Base-by-base conservation (phyloP, 2,329 filamentous ascomycete genomes). In the Phymatotrichopsis omnivora region DNA sequence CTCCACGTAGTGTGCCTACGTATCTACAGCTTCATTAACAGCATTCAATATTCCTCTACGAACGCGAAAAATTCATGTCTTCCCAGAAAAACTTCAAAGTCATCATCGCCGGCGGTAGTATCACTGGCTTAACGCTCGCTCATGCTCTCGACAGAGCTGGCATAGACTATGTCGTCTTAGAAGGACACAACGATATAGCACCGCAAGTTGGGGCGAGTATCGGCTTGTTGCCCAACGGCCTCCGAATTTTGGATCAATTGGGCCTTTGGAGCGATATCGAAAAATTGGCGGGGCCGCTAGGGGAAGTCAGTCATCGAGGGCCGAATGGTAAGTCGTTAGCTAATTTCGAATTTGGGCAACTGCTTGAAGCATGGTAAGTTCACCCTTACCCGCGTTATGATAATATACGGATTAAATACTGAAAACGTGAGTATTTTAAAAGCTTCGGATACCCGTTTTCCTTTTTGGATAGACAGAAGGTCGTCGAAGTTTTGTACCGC, bases 131-230 rank as follows among this genome's bases (percentile, higher is more conserved):
- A 1, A 61, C 65, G 0, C 57, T 72, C 6, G 68, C 70, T 3
- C 63, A 65, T 31, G 64, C 65, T 50, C 64, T 75, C 3, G 64
- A 73, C 42, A 56, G 58, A 32, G 59, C 65, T 25, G 58, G 56
- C 22, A 67, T 75, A 43, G 65, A 73, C 49, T 74, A 68, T 54
- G 47, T 71, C 2, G 45, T 75, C 0, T 62, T 76, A 0, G 72
- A 76, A 49, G 58, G 60, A 0, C 59, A 67, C 34, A 20, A 48
- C 0, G 56, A 63, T 0, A 65, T 74, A 17, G 64, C 65, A 0
- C 69, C 71, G 0, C 60, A 65, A 16, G 59, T 67, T 0, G 72
- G 73, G 0, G 70, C 70, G 0, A 66, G 63, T 3, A 69, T 76
- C 22, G 68, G 63, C 1, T 52, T 74, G 0, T 49, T 64, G 0